Base-by-base conservation (phyloP, 306 rosid species). In the Carpinus fangiana region DNA sequence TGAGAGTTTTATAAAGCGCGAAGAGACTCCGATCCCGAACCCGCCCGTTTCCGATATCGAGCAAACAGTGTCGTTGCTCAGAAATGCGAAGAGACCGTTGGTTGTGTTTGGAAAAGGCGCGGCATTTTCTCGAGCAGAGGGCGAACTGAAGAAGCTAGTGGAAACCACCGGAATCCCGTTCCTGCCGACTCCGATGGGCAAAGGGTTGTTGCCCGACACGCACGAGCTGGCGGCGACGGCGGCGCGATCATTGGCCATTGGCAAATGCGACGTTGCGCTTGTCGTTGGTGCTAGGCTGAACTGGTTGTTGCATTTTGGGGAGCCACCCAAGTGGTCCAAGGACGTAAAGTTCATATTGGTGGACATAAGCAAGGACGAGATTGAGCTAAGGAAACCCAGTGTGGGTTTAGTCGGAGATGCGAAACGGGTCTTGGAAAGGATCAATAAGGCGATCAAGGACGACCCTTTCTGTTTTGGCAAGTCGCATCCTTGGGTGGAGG, bases 101-200 rank as follows among this genome's bases (percentile, higher is more conserved):
- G 84, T 95, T 26, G 98, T 95, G 86, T 89, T 82, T 12, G 98
- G 99, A 1, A 95, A 95, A 86, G 99, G 99, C 43, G 99, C 98
- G 0, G 99, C 99, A 0, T 87, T 76, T 73, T 83, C 99, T 0
- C 83, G 93, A 61, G 92, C 99, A 0, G 99, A 95, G 84, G 86
- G 26, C 8, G 86, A 77, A 4, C 28, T 95, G 61, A 86, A 62
- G 74, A 89, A 82, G 72, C 87, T 95, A 0, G 98, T 95, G n/a
- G 92, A 95, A 65, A 78, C 66, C 4, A 92, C 98, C 9, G 97
- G 98, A 36, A 91, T 93, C 61, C 99, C 98, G 4, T 95, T 95
- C 82, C 84, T 95, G 59, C 98, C 99, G 1, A 95, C 99, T 72
- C 99, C 99, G 0, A 93, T 95, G 98, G 98, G 97, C 21, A 93